A percentile compares a stretch with the other conserved stretches of the same genome.
Evolutionary conservation across 73 alveolate genomes (phyloP).

Genomic region (Halteria grandinella): DNA sequence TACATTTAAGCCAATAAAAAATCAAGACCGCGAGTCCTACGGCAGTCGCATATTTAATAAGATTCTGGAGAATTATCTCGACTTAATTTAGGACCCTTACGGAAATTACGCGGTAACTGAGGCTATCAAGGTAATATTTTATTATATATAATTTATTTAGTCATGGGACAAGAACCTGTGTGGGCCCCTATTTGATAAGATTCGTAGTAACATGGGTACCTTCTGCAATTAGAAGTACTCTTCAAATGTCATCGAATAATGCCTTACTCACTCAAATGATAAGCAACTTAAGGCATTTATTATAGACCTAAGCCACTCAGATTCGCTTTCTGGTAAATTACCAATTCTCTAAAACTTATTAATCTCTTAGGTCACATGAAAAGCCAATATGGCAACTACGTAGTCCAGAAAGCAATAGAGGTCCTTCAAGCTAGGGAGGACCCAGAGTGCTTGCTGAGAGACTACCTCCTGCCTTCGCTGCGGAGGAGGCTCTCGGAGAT

Average conservation of each 20-base stretch:
- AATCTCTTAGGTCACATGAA: conserved; percentile 63
- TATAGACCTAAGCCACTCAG: conserved; percentile 69
- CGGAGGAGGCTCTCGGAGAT: conserved; percentile 48
- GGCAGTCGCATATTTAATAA: conserved; percentile 64
- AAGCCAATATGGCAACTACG: conserved; percentile 78
- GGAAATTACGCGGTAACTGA: conserved; percentile 93
- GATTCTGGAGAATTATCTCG: conserved; percentile 74
- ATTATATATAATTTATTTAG: conserved; percentile 31
- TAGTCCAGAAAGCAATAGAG: conserved; percentile 75
- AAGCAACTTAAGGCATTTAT: conserved; percentile 1
- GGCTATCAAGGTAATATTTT: conserved; percentile 68
- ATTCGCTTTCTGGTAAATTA: conserved; percentile 55
- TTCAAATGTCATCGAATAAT: conserved; percentile 90
- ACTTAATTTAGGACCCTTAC: conserved; percentile 88
- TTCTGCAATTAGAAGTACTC: conserved; percentile 84
- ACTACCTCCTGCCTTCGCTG: conserved; percentile 38
- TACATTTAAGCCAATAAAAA: conserved; percentile 60
- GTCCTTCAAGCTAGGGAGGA: conserved; percentile 63
- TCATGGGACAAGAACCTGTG: conserved; percentile 59
- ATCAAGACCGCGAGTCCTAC: conserved; percentile 22
- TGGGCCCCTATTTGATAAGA: conserved; percentile 28
- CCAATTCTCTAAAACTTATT: background rate
- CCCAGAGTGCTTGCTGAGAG: too few relatives aligned
- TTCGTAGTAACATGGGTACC: conserved; percentile 62
- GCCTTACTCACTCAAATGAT: conserved; percentile 59